Evolutionary conservation across 202 grass and related monocot genomes (phyloP).

Genomic region (Schoenoplectus tabernaemontani): DNA sequence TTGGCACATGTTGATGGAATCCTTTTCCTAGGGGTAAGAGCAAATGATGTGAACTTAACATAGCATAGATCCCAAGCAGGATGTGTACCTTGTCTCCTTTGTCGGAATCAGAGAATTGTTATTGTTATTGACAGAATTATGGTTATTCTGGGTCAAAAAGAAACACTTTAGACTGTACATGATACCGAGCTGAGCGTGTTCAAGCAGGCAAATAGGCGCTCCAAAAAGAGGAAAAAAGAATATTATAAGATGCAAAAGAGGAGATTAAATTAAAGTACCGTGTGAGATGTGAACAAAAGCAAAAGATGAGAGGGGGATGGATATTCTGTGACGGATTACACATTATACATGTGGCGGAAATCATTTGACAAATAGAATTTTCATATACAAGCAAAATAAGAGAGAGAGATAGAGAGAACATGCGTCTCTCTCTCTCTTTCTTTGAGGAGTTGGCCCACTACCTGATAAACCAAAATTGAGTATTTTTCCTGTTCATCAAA

Average conservation of each 20-base stretch:
- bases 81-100: constrained; percentile 16
- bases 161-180: not conserved
- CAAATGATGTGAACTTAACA: constrained; percentile 12
- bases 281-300: not conserved
- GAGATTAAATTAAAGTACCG: not conserved
- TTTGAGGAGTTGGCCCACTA: not conserved
- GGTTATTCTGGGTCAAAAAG: constrained; percentile 13
- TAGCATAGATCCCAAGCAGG: constrained; percentile 22
- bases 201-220: constrained; percentile 7
- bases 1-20: not conserved
- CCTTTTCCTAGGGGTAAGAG: not conserved
- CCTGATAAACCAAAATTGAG: not conserved
- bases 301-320: not conserved
- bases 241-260: constrained; percentile 17
- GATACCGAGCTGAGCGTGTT: not conserved
- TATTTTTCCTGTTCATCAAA: not conserved
- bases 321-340: not conserved
- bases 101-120: constrained; percentile 21
- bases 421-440: not conserved
- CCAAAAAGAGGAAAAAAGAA: not conserved
- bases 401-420: not conserved
- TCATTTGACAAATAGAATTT: too few species aligned
- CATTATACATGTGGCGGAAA: not conserved
- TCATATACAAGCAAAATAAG: not conserved
- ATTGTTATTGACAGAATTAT: constrained; percentile 19